A percentile compares a stretch with the other conserved stretches of the same genome.
Evolutionary conservation across 2,329 filamentous ascomycete species (phyloP).

Genomic region (Penicillium sp.): DNA sequence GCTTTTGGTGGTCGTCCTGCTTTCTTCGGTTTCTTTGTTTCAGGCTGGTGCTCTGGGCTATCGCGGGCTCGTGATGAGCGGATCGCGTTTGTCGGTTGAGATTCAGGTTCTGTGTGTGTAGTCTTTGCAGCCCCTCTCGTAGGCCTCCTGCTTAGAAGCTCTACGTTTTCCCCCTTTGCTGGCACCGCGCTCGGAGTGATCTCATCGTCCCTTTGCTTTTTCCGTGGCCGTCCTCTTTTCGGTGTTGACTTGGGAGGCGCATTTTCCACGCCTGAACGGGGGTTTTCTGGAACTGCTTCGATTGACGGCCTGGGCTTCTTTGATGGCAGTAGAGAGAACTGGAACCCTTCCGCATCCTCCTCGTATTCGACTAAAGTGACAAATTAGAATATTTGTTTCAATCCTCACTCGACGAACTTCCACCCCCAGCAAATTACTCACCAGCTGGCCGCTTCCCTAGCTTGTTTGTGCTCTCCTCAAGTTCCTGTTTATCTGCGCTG

Average conservation of each 20-base stretch:
- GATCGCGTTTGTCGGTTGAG: conserved; percentile 16
- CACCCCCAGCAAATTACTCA: conserved; percentile 29
- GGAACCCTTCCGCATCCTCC: conserved; percentile 74
- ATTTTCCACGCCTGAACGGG: conserved; percentile 44
- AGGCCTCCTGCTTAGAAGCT: conserved; percentile 24
- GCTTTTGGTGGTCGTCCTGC: conserved; percentile 33
- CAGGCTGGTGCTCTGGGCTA: conserved; percentile 28
- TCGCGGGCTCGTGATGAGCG: conserved; percentile 30
- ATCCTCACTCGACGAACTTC: background rate
- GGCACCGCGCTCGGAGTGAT: conserved; percentile 9
- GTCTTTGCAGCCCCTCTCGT: conserved; percentile 28
- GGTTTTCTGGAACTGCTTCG: conserved; percentile 25
- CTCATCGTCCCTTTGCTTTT: conserved; percentile 40
- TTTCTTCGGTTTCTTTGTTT: conserved; percentile 32
- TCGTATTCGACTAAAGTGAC: conserved; percentile 52
- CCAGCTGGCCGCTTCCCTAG: conserved; percentile 39
- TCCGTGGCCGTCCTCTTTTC: conserved; percentile 41
- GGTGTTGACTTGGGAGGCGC: conserved; percentile 30
- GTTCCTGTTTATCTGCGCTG: conserved; percentile 34
- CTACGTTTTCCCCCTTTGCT: conserved; percentile 20
- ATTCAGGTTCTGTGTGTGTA: conserved; percentile 13
- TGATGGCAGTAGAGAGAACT: conserved; percentile 68
- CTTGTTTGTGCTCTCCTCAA: conserved; percentile 34
- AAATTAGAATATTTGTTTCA: conserved; percentile 10
- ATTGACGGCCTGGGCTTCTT: conserved; percentile 57